Percentiles rank a stretch among this genome's conserved stretches.
These are phyloP conservation scores for Physaria fendleri DNA, from an alignment of 345 rosid species.

Conservation along the genomic window DNA sequence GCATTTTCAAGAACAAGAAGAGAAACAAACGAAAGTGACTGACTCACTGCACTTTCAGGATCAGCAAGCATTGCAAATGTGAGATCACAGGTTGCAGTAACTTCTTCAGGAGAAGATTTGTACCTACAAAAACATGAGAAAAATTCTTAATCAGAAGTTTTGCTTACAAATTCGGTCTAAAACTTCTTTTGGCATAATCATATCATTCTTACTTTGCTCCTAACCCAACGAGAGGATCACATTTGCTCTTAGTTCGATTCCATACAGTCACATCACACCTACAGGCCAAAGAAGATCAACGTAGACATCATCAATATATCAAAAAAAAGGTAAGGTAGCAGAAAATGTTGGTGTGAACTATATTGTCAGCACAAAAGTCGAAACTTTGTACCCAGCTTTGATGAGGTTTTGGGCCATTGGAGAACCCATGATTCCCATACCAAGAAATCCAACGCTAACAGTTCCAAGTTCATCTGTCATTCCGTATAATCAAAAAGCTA, in stretches of 20 bases:
- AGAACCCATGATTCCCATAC: slow-evolving; percentile 90
- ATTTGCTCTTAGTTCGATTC: slow-evolving; percentile 92
- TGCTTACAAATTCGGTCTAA: background rate
- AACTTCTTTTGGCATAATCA: background rate
- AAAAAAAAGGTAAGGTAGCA: background rate
- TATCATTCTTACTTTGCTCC: slow-evolving; percentile 63
- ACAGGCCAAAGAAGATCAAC: background rate
- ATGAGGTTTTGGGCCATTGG: slow-evolving; percentile 95
- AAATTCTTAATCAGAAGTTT: background rate
- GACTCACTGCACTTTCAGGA: slow-evolving; percentile 98
- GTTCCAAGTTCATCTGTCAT: slow-evolving; percentile 27
- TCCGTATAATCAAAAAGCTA: no score
- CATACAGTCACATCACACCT: slow-evolving; percentile 88
- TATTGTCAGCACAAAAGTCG: background rate
- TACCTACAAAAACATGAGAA: slow-evolving; percentile 38
- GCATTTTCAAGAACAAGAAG: no score
- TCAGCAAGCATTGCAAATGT: slow-evolving; percentile 93
- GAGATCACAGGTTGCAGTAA: slow-evolving; percentile 76
- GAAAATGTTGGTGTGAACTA: background rate
- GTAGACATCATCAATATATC: background rate
- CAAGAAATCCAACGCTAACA: slow-evolving; percentile 72
- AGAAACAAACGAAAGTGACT: slow-evolving; percentile 24
- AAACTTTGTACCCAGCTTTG: slow-evolving; percentile 63
- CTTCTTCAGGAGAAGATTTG: slow-evolving; percentile 79
- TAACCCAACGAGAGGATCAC: slow-evolving; percentile 71